A percentile compares a stretch with the other conserved stretches of the same genome.
phyloP scores from a whole-genome alignment of 2,329 filamentous ascomycete species.

The Penicillium sp. region DNA sequence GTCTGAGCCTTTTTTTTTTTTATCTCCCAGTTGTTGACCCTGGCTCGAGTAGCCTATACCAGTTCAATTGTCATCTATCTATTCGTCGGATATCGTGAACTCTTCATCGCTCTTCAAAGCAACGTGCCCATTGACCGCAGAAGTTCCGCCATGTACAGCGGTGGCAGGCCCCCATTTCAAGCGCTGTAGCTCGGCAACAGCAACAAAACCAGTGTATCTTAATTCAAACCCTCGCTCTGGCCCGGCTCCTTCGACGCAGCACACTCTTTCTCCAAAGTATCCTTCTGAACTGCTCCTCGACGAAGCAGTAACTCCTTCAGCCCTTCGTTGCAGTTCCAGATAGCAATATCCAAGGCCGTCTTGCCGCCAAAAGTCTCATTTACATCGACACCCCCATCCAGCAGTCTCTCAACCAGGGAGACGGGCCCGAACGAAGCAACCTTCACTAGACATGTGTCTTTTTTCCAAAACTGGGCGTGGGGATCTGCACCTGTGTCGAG shows the following conservation, averaged over 20 bases:
- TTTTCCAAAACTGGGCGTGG: not conserved
- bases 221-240: not conserved
- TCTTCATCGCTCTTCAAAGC: no score
- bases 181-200: no score
- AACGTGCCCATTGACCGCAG: no score
- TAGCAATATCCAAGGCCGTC: not conserved
- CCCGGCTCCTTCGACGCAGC: not conserved
- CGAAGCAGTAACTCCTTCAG: not conserved
- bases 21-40: not conserved
- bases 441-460: not conserved
- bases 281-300: not conserved
- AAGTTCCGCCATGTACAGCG: no score
- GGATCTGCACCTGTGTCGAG: conserved; percentile 1
- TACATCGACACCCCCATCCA: not conserved
- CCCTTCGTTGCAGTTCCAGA: not conserved
- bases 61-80: no score
- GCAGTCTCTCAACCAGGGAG: not conserved
- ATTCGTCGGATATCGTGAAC: no score
- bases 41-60: no score
- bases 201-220: no score
- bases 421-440: not conserved
- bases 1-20: not conserved
- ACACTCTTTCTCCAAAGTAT: not conserved
- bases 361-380: not conserved
- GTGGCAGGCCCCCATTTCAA: no score